Evolutionary conservation across 257 asterid genomes (phyloP).

Genomic region (Solanum lycopersicoides): DNA sequence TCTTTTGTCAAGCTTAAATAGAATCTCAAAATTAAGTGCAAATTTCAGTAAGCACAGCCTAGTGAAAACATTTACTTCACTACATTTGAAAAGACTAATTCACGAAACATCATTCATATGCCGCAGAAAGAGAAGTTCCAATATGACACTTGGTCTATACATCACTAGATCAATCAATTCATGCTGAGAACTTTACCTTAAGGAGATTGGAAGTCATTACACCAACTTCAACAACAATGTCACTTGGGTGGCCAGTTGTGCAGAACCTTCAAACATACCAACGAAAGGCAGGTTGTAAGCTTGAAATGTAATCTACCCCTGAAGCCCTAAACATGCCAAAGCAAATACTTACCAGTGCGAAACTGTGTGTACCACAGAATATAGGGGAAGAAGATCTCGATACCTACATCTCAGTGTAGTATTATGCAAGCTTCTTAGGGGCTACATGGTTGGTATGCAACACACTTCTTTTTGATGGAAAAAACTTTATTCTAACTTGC

Average conservation of each 20-base stretch:
- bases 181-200: constrained; percentile 42
- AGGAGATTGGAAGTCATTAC: constrained; percentile 94
- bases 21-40: background rate
- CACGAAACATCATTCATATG: background rate
- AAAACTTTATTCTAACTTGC: background rate
- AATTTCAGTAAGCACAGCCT: background rate
- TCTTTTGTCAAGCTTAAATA: background rate
- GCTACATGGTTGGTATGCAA: background rate
- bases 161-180: background rate
- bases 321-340: background rate
- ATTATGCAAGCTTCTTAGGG: background rate
- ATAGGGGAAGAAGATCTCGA: background rate
- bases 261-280: constrained; percentile 50
- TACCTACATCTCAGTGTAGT: background rate
- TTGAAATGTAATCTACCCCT: background rate
- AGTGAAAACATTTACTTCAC: background rate
- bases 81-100: background rate
- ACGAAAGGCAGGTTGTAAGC: background rate
- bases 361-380: background rate
- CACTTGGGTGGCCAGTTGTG: constrained; percentile 93
- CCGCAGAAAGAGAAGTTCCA: background rate
- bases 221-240: constrained; percentile 80
- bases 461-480: background rate
- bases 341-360: background rate
- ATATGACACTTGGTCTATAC: background rate